A percentile compares a stretch with the other conserved stretches of the same genome.
Conservation (phyloP, 2,329 filamentous ascomycete species). For the Colletotrichum sojae region DNA sequence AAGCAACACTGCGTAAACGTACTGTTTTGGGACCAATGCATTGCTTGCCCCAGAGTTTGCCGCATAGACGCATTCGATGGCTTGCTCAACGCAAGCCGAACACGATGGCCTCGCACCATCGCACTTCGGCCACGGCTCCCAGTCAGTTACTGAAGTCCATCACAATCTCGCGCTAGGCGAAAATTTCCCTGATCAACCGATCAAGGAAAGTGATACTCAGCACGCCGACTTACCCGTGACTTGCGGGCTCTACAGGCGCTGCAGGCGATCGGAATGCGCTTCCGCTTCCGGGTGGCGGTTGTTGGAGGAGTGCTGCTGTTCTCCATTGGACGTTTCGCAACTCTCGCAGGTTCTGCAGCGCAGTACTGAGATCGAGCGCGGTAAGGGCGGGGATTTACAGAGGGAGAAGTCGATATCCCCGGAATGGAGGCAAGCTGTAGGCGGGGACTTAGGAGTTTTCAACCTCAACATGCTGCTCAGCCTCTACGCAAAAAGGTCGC, state of each 20-base stretch:
- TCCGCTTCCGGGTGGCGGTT: slow-evolving; percentile 35
- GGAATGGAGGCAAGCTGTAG: neutral
- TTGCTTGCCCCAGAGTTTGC: slow-evolving; percentile 31
- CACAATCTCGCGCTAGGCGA: neutral
- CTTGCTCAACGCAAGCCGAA: slow-evolving; percentile 40
- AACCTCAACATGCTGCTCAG: neutral
- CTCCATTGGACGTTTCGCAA: slow-evolving; percentile 26
- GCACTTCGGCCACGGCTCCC: slow-evolving; percentile 34
- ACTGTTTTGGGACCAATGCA: slow-evolving; percentile 38
- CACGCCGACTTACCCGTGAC: slow-evolving; percentile 40
- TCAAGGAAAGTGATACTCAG: neutral
- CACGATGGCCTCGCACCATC: slow-evolving; percentile 44
- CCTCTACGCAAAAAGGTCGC: slow-evolving; percentile 2
- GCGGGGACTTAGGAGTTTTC: slow-evolving; percentile 32
- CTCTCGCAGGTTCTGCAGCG: neutral
- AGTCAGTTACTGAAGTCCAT: slow-evolving; percentile 2
- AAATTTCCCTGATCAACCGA: neutral
- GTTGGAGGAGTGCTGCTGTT: slow-evolving; percentile 17
- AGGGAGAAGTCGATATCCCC: slow-evolving; percentile 21
- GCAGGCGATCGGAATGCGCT: slow-evolving; percentile 45
- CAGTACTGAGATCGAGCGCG: neutral
- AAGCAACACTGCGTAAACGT: neutral
- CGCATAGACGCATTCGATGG: slow-evolving; percentile 44
- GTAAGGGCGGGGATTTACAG: slow-evolving; percentile 36
- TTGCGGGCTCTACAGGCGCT: slow-evolving; percentile 44